Percentiles rank a stretch among this genome's conserved stretches.
These are phyloP conservation scores for Coccomyxa sp. DNA, from an alignment of 139 green algal genomes.

Conservation along the genomic window DNA sequence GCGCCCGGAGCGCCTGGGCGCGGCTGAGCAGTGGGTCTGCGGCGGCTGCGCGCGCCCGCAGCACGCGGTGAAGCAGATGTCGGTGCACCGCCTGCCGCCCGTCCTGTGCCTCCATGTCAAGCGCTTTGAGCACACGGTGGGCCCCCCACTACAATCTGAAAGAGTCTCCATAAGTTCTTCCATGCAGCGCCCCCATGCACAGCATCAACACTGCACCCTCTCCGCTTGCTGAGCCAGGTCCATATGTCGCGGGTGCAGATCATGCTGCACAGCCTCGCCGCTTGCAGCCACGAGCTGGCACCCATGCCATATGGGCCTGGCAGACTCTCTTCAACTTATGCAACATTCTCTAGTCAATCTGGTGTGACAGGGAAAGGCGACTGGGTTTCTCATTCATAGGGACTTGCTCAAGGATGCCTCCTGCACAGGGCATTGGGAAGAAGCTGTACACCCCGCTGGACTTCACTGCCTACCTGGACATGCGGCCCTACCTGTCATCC, in stretches of 20 bases:
- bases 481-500: slow-evolving; percentile 68
- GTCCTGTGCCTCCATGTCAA: slow-evolving; percentile 89
- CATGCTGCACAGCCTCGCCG: too few species aligned
- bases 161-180: too few species aligned
- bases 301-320: not conserved
- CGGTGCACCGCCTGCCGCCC: slow-evolving; percentile 69
- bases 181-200: too few species aligned
- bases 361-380: too few species aligned
- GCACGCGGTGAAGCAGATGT: slow-evolving; percentile 84
- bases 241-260: too few species aligned
- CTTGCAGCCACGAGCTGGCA: not conserved
- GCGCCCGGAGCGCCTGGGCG: slow-evolving; percentile 55
- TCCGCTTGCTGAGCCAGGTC: too few species aligned
- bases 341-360: too few species aligned
- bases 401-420: too few species aligned
- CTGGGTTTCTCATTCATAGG: too few species aligned
- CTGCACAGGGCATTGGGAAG: slow-evolving; percentile 7
- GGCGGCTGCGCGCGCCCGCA: slow-evolving; percentile 12
- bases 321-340: not conserved
- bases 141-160: too few species aligned
- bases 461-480: slow-evolving; percentile 76
- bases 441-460: slow-evolving; percentile 77
- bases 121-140: slow-evolving; percentile 75
- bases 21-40: slow-evolving; percentile 51
- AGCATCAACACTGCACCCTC: too few species aligned